A percentile compares a stretch with the other conserved stretches of the same genome.
Evolutionary conservation across 2,329 filamentous ascomycete species (phyloP).

Genomic region (Dothidotthia symphoricarpi): DNA sequence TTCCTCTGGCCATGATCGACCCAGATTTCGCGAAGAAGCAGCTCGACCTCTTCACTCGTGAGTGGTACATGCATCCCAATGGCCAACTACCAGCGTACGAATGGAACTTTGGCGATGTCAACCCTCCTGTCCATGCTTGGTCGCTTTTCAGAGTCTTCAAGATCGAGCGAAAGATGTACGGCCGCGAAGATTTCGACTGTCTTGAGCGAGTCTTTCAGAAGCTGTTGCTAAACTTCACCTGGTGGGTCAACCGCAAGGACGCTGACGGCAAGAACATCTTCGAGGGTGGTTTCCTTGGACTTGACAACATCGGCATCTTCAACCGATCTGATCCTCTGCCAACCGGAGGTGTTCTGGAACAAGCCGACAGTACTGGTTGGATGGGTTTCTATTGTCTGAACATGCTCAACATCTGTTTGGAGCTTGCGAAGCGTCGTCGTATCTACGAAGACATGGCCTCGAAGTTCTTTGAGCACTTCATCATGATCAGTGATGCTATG

Average conservation of each 20-base stretch:
- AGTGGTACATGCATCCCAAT: slow-evolving; percentile 99
- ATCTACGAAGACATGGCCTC: slow-evolving; percentile 96
- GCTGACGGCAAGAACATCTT: slow-evolving; percentile 94
- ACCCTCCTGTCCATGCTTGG: slow-evolving; percentile 96
- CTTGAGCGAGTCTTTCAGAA: slow-evolving; percentile 97
- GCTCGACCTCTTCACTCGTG: slow-evolving; percentile 88
- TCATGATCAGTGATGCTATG: slow-evolving; percentile 98
- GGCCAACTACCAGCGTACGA: slow-evolving; percentile 91
- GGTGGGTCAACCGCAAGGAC: slow-evolving; percentile 99
- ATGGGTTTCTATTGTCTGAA: slow-evolving; percentile 97
- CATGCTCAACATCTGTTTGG: slow-evolving; percentile 95
- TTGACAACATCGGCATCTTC: slow-evolving; percentile 97
- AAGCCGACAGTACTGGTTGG: slow-evolving; percentile 97
- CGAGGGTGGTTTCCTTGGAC: slow-evolving; percentile 89
- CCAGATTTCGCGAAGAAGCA: slow-evolving; percentile 98
- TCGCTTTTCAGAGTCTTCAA: slow-evolving; percentile 95
- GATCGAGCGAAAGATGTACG: slow-evolving; percentile 96
- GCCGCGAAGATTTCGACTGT: slow-evolving; percentile 90
- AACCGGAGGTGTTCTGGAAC: slow-evolving; percentile 88
- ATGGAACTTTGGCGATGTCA: slow-evolving; percentile 98
- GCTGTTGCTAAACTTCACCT: slow-evolving; percentile 91
- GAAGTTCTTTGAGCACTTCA: slow-evolving; percentile 98
- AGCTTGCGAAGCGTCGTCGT: slow-evolving; percentile 89
- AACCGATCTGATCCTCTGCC: slow-evolving; percentile 94
- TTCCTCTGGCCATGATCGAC: slow-evolving; percentile 93